Conservation (phyloP, 2,329 filamentous ascomycete genomes). For the Neopestalotiopsis sp. region DNA sequence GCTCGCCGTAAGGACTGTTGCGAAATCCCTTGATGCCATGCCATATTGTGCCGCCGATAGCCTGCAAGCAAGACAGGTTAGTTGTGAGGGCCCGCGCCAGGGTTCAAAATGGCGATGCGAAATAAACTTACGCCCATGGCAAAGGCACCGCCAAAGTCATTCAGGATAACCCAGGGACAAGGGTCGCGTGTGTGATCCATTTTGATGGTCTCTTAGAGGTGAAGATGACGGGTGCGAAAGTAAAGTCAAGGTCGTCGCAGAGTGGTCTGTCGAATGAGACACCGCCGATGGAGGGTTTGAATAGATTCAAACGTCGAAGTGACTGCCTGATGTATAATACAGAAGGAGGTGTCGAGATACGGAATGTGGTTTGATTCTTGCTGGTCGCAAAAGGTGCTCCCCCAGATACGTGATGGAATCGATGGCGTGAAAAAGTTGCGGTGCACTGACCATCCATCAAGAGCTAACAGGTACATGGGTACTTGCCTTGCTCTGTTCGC, state of each 20-base stretch:
- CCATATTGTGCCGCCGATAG: slow-evolving; percentile 85
- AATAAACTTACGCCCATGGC: slow-evolving; percentile 73
- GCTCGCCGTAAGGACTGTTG: slow-evolving; percentile 90
- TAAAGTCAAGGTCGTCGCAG: not conserved
- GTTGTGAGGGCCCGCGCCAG: not conserved
- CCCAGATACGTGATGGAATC: not conserved
- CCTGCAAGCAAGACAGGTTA: slow-evolving; percentile 46
- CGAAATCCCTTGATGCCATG: slow-evolving; percentile 95
- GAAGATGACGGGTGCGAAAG: not conserved
- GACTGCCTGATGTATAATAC: not conserved
- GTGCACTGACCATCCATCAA: slow-evolving; percentile 20
- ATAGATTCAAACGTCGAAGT: not conserved
- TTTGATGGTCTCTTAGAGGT: slow-evolving; percentile 6
- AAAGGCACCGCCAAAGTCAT: slow-evolving; percentile 97
- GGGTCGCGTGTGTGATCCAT: slow-evolving; percentile 98
- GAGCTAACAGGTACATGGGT: not conserved
- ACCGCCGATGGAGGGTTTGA: not conserved
- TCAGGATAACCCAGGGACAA: slow-evolving; percentile 94
- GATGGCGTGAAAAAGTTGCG: slow-evolving; percentile 24
- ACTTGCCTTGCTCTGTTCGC: not conserved
- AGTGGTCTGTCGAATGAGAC: not conserved
- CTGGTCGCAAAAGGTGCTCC: slow-evolving; percentile 5
- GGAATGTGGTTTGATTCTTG: not conserved
- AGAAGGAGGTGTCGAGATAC: not conserved
- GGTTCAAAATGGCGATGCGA: slow-evolving; percentile 14